Percentiles rank a stretch among this genome's conserved stretches.
These are phyloP conservation scores for Saccharomycopsis amapae DNA, from an alignment of 805 yeast species.

Conservation along the genomic window DNA sequence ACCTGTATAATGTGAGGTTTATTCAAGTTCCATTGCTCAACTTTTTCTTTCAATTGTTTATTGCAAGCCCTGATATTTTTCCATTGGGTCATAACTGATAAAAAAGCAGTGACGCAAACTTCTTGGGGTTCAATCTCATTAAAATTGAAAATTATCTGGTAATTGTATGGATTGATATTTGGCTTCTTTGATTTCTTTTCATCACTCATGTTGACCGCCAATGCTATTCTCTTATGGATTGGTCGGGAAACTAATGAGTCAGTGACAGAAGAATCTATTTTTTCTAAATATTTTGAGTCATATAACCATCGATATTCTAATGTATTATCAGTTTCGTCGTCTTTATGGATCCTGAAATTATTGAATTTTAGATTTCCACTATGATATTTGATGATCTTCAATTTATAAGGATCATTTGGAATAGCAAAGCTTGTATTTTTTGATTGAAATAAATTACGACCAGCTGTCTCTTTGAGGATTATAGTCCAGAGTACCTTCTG, in stretches of 20 bases:
- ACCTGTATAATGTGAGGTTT: too few species aligned
- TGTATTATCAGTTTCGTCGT: background rate
- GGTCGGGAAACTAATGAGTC: conserved; percentile 1
- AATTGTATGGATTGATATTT: background rate
- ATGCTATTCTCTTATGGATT: conserved; percentile 13
- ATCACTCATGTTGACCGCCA: conserved; percentile 16
- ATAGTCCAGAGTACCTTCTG: conserved; percentile 6
- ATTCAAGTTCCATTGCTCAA: conserved; percentile 11
- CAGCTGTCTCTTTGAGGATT: background rate
- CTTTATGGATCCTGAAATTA: background rate
- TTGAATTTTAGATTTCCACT: conserved; percentile 5
- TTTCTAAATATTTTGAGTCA: conserved; percentile 15
- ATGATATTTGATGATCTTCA: conserved; percentile 4
- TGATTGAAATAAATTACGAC: background rate
- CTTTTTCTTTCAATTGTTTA: conserved; percentile 2
- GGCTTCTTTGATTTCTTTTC: background rate
- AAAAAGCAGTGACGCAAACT: conserved; percentile 7
- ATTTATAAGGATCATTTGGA: background rate
- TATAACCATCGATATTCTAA: conserved; percentile 15
- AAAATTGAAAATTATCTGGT: conserved; percentile 15
- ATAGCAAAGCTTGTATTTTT: conserved; percentile 2
- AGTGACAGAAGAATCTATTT: conserved; percentile 3
- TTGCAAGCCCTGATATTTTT: conserved; percentile 2
- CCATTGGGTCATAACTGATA: conserved; percentile 19
- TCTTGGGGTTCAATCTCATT: conserved; percentile 7